Conservation (phyloP, 495 filamentous ascomycete genomes). For the Physcia stellaris region DNA sequence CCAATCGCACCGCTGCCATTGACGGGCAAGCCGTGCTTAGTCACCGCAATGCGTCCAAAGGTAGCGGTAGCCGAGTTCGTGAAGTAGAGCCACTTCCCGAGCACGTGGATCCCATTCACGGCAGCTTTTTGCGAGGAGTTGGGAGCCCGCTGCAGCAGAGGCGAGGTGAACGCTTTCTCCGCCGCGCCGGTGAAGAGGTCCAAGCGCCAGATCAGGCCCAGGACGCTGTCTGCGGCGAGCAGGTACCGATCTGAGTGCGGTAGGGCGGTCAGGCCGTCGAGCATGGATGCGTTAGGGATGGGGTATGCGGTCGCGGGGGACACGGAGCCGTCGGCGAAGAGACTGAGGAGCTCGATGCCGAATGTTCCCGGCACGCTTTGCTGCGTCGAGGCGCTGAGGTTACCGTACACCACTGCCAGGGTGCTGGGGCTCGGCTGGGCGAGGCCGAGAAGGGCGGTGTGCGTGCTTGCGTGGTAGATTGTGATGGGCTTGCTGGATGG, state of each 20-base stretch:
- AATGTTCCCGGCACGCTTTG: slow-evolving; percentile 19
- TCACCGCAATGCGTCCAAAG: slow-evolving; percentile 23
- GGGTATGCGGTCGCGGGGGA: slow-evolving; percentile 15
- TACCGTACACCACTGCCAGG: slow-evolving; percentile 23
- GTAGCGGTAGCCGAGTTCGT: slow-evolving; percentile 25
- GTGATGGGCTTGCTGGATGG: slow-evolving; percentile 18
- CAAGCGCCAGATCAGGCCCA: slow-evolving; percentile 27
- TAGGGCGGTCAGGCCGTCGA: slow-evolving; percentile 26
- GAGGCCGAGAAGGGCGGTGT: slow-evolving; percentile 24
- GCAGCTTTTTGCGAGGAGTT: slow-evolving; percentile 18
- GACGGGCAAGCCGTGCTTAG: too few species aligned
- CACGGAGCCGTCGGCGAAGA: slow-evolving; percentile 9
- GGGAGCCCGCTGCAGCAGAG: slow-evolving; percentile 6
- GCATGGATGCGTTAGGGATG: slow-evolving; percentile 24
- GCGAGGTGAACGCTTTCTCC: slow-evolving; percentile 18
- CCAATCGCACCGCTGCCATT: too few species aligned
- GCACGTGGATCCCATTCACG: slow-evolving; percentile 28
- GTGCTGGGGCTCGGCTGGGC: slow-evolving; percentile 24
- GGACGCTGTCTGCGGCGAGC: slow-evolving; percentile 24
- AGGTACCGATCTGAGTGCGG: slow-evolving; percentile 13
- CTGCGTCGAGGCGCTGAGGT: slow-evolving; percentile 20
- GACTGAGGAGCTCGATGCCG: slow-evolving; percentile 21
- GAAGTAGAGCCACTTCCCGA: slow-evolving; percentile 23
- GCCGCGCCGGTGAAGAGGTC: slow-evolving; percentile 25
- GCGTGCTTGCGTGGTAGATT: slow-evolving; percentile 25